Base-by-base conservation (phyloP, 2,329 filamentous ascomycete species). In the Colletotrichum lentis region DNA sequence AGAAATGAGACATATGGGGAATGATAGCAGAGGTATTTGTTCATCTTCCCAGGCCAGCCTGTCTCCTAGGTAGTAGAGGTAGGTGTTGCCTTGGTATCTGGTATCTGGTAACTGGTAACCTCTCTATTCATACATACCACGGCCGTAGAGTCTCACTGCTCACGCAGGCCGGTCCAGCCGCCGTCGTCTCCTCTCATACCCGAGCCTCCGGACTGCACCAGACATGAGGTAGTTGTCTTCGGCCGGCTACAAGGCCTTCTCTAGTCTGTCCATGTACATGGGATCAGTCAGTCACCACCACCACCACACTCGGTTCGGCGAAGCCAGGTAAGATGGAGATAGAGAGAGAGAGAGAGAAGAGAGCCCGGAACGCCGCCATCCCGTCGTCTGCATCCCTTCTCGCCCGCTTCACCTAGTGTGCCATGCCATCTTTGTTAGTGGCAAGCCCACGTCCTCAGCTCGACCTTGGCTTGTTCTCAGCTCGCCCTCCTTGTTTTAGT, bases 391-490 rank as follows among this genome's bases (percentile, higher is more conserved):
- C 58, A 31, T 31, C 63, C 14, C 50, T 31, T 31, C 27, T 37
- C 27, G 55, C 44, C 39, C 46, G 46, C 52, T 63, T 60, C 43
- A 52, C 35, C 41, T 63, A 35, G 43, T 41, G 43, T 43, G 7
- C 27, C 27, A 31, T 31, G 27, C 27, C 11, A n/a, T 12, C 18
- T 49, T 22, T 31, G 8, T 43, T 44, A 64, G 60, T 54, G n/a
- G 64, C 52, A 16, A 47, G 50, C 44, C 47, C 37, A n/a, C 62
- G 24, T 54, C 7, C 44, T 24, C 49, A 50, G 49, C 65, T 44
- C 20, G 49, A 50, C 39, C 55, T 55, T 60, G 55, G 62, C 65
- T 41, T 67, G 60, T 58, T 24, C 60, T 47, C 41, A 53, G 64
- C 43, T 59, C 35, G 39, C 46, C 46, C 35, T 50, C 57, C 46